A percentile compares a stretch with the other conserved stretches of the same genome.
Evolutionary conservation across 1,284 basidiomycete genomes (phyloP).

Genomic region (Rhodotorula sp.): DNA sequence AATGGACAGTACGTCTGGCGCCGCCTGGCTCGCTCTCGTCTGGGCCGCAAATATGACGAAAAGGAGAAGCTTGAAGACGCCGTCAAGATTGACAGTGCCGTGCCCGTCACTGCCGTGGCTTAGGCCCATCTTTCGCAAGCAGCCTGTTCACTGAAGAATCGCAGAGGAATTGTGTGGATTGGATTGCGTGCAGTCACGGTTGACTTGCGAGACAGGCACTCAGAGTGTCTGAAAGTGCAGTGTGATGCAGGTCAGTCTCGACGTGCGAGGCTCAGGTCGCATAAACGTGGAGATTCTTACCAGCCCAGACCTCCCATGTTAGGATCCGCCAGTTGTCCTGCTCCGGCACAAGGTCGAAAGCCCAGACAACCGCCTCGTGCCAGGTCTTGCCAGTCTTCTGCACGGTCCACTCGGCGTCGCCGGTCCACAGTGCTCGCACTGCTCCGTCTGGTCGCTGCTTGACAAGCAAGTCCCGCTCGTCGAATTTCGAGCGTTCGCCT

Average conservation of each 20-base stretch:
- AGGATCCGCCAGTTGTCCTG: neutral
- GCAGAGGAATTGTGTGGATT: neutral
- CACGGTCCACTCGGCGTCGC: conserved; percentile 8
- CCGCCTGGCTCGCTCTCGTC: conserved; percentile 8
- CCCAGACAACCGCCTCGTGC: conserved; percentile 15
- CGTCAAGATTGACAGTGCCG: neutral
- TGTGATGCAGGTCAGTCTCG: neutral
- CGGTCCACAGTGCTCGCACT: conserved; percentile 11
- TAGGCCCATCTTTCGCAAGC: neutral
- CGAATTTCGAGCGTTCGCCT: conserved; percentile 2
- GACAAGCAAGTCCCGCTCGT: neutral
- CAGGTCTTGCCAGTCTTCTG: conserved; percentile 12
- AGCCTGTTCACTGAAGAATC: too few relatives aligned
- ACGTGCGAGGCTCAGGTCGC: too few relatives aligned
- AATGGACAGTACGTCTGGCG: conserved; percentile 10
- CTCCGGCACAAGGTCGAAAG: conserved; percentile 1
- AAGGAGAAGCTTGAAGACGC: neutral
- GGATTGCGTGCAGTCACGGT: neutral
- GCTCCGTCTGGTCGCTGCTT: too few relatives aligned
- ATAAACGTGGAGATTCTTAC: neutral
- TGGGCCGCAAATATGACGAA: conserved; percentile 8
- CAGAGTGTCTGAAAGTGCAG: neutral
- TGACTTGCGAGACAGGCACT: conserved; percentile 10
- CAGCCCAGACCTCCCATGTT: conserved; percentile 21
- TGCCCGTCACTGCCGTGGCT: neutral